Conservation (phyloP, 2,329 filamentous ascomycete genomes). For the Chrysoporthe austroafricana region DNA sequence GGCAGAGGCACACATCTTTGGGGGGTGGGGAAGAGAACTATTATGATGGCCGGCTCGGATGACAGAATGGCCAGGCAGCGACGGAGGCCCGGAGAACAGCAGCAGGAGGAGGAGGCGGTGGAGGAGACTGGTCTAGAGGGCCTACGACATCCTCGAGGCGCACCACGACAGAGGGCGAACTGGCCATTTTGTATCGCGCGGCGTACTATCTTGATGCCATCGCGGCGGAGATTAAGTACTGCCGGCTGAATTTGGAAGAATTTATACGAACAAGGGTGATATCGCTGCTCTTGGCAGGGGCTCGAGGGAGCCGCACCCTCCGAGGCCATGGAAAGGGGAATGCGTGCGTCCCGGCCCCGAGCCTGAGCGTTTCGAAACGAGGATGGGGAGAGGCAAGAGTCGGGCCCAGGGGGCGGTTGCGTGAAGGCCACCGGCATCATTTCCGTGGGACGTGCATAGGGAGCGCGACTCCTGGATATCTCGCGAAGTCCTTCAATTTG, state of each 20-base stretch:
- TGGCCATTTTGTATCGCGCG: background rate
- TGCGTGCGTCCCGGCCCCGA: background rate
- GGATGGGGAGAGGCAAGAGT: background rate
- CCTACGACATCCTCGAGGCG: background rate
- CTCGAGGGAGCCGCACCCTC: conserved; percentile 2
- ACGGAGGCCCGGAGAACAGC: background rate
- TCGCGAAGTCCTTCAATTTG: background rate
- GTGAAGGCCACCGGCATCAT: background rate
- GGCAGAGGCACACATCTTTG: conserved; percentile 4
- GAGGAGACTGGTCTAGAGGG: background rate
- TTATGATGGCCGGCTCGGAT: background rate
- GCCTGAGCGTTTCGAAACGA: conserved; percentile 7
- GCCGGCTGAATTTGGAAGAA: conserved; percentile 28
- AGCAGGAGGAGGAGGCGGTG: background rate
- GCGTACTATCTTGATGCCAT: conserved; percentile 1
- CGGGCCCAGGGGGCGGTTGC: background rate
- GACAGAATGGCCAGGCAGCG: background rate
- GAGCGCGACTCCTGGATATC: background rate
- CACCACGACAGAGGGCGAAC: background rate
- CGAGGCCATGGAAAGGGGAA: conserved; percentile 12
- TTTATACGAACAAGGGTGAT: conserved; percentile 4
- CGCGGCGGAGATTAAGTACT: conserved; percentile 12
- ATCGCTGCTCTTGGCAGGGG: background rate
- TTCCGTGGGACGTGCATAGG: background rate
- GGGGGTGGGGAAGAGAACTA: background rate